Evolutionary conservation across 805 yeast genomes (phyloP).

Genomic region (Candida multigemmis): DNA sequence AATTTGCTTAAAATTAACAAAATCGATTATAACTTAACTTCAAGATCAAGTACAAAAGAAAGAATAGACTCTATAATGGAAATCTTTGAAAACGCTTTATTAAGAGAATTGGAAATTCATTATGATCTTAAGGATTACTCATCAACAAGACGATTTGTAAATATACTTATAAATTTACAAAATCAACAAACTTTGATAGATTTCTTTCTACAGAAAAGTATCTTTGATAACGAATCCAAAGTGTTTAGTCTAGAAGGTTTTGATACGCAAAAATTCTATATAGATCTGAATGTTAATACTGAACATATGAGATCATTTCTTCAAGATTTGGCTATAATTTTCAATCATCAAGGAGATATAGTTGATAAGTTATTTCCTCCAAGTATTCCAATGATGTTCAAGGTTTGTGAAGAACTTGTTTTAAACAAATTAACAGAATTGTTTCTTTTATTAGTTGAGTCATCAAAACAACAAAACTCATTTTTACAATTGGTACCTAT

Average conservation of each 20-base stretch:
- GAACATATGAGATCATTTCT: constrained; percentile 6
- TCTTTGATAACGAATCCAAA: constrained; percentile 24
- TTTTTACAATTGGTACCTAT: constrained; percentile 32
- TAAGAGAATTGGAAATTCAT: constrained; percentile 58
- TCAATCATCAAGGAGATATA: constrained; percentile 27
- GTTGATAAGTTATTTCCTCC: constrained; percentile 38
- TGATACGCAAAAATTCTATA: constrained; percentile 14
- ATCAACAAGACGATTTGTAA: constrained; percentile 24
- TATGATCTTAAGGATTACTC: constrained; percentile 38
- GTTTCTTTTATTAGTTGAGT: constrained; percentile 15
- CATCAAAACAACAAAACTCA: constrained; percentile 14
- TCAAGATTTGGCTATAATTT: constrained; percentile 18
- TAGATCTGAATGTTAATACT: constrained; percentile 1
- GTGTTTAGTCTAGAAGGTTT: constrained; percentile 20
- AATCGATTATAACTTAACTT: constrained; percentile 20
- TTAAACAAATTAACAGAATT: constrained; percentile 29
- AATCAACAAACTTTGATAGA: constrained; percentile 36
- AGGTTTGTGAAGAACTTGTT: constrained; percentile 38
- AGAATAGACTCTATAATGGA: constrained; percentile 51
- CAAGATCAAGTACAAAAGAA: constrained; percentile 19
- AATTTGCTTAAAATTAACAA: constrained; percentile 31
- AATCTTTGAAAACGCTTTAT: constrained; percentile 61
- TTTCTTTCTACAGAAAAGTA: constrained; percentile 33
- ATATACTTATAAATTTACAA: constrained; percentile 23
- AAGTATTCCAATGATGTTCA: constrained; percentile 36